These are phyloP conservation scores for Podila epicladia DNA, from an alignment of 192 early-diverging fungal species.

Conservation along the genomic window DNA sequence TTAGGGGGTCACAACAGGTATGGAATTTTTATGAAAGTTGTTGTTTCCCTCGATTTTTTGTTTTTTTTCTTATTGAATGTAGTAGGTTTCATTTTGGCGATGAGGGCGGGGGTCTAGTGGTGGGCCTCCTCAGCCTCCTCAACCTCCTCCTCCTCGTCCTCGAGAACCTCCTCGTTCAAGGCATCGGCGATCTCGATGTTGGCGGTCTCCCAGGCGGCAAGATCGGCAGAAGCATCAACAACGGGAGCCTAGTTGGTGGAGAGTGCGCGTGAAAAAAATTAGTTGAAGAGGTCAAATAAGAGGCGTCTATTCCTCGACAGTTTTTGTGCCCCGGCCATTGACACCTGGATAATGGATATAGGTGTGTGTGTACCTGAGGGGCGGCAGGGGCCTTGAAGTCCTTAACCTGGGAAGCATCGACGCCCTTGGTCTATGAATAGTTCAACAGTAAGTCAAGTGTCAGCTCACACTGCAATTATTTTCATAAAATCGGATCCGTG, in stretches of 20 bases:
- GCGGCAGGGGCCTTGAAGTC: slow-evolving; percentile 30
- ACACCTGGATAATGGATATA: no score
- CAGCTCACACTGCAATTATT: background rate
- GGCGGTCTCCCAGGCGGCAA: slow-evolving; percentile 34
- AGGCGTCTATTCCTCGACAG: background rate
- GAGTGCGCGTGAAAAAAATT: background rate
- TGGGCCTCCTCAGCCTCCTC: slow-evolving; percentile 28
- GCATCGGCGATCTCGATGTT: slow-evolving; percentile 30
- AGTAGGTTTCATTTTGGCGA: background rate
- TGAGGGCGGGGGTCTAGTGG: slow-evolving; percentile 7
- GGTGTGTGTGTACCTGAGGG: slow-evolving; percentile 25
- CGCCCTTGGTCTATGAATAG: slow-evolving; percentile 30
- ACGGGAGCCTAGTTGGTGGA: slow-evolving; percentile 6
- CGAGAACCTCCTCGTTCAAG: slow-evolving; percentile 17
- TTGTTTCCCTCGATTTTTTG: no score
- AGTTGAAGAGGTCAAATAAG: background rate
- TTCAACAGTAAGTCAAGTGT: background rate
- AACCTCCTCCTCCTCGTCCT: slow-evolving; percentile 39
- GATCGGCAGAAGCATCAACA: slow-evolving; percentile 33
- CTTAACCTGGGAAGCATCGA: slow-evolving; percentile 39
- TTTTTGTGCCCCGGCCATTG: background rate
- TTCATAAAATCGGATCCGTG: no score
- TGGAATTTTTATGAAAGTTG: no score
- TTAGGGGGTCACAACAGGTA: no score
- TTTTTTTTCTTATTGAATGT: no score